Base-by-base conservation (phyloP, 257 asterid species). In the Cruciata laevipes region DNA sequence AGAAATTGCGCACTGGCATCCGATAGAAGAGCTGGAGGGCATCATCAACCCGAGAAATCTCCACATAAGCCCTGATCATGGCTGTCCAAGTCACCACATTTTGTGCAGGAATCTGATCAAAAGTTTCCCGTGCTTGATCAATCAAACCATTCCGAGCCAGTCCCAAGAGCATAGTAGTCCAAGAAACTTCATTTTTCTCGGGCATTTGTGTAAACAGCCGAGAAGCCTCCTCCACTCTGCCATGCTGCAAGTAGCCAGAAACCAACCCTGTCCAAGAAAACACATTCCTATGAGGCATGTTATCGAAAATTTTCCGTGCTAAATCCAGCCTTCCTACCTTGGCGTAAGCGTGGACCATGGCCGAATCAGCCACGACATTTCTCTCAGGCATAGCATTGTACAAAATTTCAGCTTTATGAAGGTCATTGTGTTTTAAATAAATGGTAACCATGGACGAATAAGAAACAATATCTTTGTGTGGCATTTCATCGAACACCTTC, bases 361-460 rank as follows among this genome's bases (percentile, higher is more conserved):
- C 91, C 9, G 92, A 86, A 87, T 88, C 87, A 64, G 89, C 87
- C 27, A 90, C 84, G 1, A 90, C 81, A 61, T 83, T 83, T 75
- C 80, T 90, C 42, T 56, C 14, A 13, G 90, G 92, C 97, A 90
- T 88, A 56, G 74, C 69, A 65, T 81, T 77, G 31, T 86, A 88
- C 63, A 83, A 56, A 42, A 70, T 74, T 17, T 86, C 89, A 47
- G 96, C 97, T 73, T 81, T 84, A 17, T 69, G 25, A 24, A 74
- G 16, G 83, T 68, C 91, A 82, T 85, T 73, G 78, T 85, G 69
- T 79, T 84, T 86, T 14, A 82, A 44, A 74, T 87, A 90, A 35
- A 95, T 89, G 30, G 92, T 87, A 58, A 90, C 77, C 92, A 88
- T 84, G 76, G 95, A 86, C 82, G 84, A 85, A 95, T 85, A 84